Evolutionary conservation across 306 rosid genomes (phyloP).

Genomic region (Gillenia trifoliata): DNA sequence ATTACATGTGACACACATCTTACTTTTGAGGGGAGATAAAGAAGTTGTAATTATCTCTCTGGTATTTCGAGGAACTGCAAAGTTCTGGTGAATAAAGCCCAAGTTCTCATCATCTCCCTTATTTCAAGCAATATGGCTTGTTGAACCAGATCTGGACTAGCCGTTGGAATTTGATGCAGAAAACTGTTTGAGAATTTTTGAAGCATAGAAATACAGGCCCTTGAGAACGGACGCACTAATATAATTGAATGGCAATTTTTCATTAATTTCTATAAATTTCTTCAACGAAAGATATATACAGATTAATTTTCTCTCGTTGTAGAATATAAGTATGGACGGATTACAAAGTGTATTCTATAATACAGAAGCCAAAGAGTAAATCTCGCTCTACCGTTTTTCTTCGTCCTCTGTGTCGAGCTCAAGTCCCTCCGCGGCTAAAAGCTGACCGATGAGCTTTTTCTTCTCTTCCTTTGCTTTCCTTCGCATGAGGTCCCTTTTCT

Average conservation of each 20-base stretch:
- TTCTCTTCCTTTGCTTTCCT: conserved; percentile 79
- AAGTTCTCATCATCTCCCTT: background rate
- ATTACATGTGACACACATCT: background rate
- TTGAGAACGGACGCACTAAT: background rate
- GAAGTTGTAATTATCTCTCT: background rate
- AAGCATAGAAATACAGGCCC: background rate
- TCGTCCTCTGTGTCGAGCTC: conserved; percentile 85
- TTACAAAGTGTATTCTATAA: conserved; percentile 18
- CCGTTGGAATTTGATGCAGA: background rate
- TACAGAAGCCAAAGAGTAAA: conserved; percentile 14
- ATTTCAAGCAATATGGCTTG: no score
- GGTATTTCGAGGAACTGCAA: background rate
- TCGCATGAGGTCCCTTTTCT: conserved; percentile 81
- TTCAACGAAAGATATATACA: conserved; percentile 31
- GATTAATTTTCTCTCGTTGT: conserved; percentile 3
- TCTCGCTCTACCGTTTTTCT: conserved; percentile 32
- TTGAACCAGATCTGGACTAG: no score
- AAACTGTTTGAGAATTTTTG: background rate
- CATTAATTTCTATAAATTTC: conserved; percentile 12
- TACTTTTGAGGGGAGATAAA: background rate
- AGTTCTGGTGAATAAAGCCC: background rate
- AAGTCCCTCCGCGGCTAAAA: conserved; percentile 90
- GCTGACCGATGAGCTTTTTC: conserved; percentile 49
- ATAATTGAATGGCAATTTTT: background rate
- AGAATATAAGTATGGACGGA: conserved; percentile 6